Conservation (phyloP, 371 early-diverging fungal genomes). For the Mucor piriformis region DNA sequence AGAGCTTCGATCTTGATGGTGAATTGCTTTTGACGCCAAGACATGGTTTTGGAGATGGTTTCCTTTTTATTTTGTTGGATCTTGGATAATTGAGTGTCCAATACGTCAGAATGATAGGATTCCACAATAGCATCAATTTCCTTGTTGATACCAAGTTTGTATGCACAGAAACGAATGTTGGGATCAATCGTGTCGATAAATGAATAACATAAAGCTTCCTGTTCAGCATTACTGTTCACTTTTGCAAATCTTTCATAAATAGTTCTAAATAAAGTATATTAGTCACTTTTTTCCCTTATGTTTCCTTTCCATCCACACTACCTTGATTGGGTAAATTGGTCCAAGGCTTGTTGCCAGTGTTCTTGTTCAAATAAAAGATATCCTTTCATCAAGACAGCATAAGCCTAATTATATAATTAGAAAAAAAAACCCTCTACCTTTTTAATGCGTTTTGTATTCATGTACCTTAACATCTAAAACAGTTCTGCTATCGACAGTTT, state of each 20-base stretch:
- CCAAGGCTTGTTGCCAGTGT: constrained; percentile 71
- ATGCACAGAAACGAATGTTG: constrained; percentile 81
- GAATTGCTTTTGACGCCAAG: constrained; percentile 51
- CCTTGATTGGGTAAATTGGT: constrained; percentile 60
- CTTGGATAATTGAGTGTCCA: constrained; percentile 27
- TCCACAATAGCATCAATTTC: constrained; percentile 56
- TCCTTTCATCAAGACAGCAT: constrained; percentile 71
- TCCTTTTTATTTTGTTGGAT: constrained; percentile 37
- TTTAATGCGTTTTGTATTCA: too few relatives aligned
- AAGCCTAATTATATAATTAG: constrained; percentile 52
- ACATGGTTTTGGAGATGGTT: background rate
- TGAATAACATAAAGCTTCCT: constrained; percentile 68
- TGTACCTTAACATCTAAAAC: constrained; percentile 66
- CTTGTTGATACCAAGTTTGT: constrained; percentile 62
- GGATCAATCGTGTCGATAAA: constrained; percentile 81
- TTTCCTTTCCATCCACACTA: background rate
- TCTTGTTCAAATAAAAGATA: constrained; percentile 69
- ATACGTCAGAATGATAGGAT: background rate
- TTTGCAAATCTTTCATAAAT: constrained; percentile 72
- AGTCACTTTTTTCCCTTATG: background rate
- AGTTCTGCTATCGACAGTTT: constrained; percentile 59
- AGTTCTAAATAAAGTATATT: constrained; percentile 32
- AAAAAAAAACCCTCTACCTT: background rate
- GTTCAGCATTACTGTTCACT: constrained; percentile 50
- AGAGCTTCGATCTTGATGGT: constrained; percentile 49